phyloP scores from a whole-genome alignment of 148 eudicot species.

The Silene conica region DNA sequence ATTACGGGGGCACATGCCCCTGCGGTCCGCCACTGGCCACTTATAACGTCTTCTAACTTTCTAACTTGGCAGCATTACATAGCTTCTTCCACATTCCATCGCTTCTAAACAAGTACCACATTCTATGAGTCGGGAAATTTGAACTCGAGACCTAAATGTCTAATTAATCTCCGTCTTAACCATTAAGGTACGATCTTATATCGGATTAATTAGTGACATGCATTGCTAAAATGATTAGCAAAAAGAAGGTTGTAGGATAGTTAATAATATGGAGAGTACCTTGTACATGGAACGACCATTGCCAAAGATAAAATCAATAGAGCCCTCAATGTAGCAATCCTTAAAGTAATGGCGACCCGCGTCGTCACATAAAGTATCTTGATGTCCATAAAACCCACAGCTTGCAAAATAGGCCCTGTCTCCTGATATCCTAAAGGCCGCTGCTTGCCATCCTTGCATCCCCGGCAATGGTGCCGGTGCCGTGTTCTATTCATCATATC shows the following conservation, averaged over 20 bases:
- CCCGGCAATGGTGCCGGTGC: conserved; percentile 95
- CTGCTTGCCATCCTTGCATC: conserved; percentile 94
- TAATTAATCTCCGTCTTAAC: too few species aligned
- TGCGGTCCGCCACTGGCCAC: too few species aligned
- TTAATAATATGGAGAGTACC: conserved; percentile 24
- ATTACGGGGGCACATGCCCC: too few species aligned
- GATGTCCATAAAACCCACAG: conserved; percentile 93
- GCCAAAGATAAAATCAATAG: conserved; percentile 96
- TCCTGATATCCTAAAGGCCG: conserved; percentile 85
- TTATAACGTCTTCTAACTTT: not conserved
- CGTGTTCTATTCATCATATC: conserved; percentile 45
- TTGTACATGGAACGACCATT: conserved; percentile 97
- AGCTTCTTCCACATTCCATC: not conserved
- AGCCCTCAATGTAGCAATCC: conserved; percentile 92
- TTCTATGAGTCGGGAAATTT: too few species aligned
- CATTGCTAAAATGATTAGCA: too few species aligned
- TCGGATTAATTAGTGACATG: not conserved
- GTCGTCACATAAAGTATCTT: conserved; percentile 90
- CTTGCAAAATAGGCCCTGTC: conserved; percentile 82
- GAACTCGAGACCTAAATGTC: too few species aligned
- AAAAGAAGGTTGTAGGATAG: too few species aligned
- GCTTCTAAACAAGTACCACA: not conserved
- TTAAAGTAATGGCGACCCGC: conserved; percentile 95
- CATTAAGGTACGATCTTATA: too few species aligned
- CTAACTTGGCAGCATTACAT: not conserved